Conservation (phyloP, 768 basidiomycete genomes). For the Pholiota conissans region DNA sequence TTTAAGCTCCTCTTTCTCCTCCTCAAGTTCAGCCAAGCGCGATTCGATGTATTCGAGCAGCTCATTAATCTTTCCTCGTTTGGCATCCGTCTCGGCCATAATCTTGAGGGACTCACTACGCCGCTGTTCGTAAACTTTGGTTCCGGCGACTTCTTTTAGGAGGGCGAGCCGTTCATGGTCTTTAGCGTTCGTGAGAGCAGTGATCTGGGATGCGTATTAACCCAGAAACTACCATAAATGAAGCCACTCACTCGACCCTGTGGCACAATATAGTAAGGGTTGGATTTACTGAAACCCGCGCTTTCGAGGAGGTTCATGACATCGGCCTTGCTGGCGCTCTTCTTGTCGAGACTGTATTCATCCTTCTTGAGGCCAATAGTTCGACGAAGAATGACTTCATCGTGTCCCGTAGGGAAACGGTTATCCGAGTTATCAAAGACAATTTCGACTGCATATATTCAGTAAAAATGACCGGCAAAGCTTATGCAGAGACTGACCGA, state of each 20-base stretch:
- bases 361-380: conserved; percentile 99
- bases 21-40: conserved; percentile 87
- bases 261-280: conserved; percentile 98
- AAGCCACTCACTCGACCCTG: conserved; percentile 81
- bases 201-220: conserved; percentile 60
- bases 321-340: conserved; percentile 93
- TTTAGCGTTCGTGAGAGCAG: conserved; percentile 94
- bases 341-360: conserved; percentile 96
- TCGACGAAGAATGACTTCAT: conserved; percentile 84
- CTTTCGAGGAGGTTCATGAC: conserved; percentile 97
- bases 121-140: conserved; percentile 96
- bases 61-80: conserved; percentile 89
- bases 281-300: conserved; percentile 97
- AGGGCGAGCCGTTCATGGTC: conserved; percentile 91
- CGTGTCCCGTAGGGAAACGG: conserved; percentile 89
- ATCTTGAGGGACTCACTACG: conserved; percentile 91
- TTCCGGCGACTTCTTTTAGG: conserved; percentile 98
- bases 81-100: conserved; percentile 95
- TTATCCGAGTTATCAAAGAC: conserved; percentile 95
- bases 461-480: conserved; percentile 4
- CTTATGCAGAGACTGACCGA: conserved; percentile 48
- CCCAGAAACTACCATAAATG: too few species aligned
- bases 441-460: conserved; percentile 73
- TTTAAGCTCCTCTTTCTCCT: conserved; percentile 97
- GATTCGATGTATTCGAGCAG: conserved; percentile 89